Conservation (phyloP, 768 basidiomycete genomes). For the Pleurotus pulmonarius region DNA sequence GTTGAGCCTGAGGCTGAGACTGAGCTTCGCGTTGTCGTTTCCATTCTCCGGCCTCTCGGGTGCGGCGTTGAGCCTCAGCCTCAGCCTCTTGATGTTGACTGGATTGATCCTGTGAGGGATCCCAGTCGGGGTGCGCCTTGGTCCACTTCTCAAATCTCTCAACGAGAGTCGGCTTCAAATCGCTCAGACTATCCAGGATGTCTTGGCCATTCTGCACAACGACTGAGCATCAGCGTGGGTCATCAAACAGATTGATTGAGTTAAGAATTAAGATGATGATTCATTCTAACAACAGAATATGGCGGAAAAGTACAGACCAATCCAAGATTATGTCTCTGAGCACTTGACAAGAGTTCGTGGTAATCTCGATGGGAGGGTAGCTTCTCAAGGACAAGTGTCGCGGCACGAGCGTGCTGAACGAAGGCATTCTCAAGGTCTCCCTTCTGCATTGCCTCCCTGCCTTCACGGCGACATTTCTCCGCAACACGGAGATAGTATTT, state of each 20-base stretch:
- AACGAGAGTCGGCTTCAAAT: slow-evolving; percentile 62
- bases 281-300: slow-evolving; percentile 2
- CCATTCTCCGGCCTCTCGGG: slow-evolving; percentile 17
- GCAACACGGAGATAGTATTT: slow-evolving; percentile 67
- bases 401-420: slow-evolving; percentile 67
- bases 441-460: slow-evolving; percentile 38
- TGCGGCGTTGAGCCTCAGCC: slow-evolving; percentile 13
- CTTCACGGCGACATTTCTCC: slow-evolving; percentile 57
- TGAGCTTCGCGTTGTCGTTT: slow-evolving; percentile 26
- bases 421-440: slow-evolving; percentile 71
- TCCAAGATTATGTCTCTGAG: slow-evolving; percentile 64
- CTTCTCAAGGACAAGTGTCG: slow-evolving; percentile 74
- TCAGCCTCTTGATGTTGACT: slow-evolving; percentile 10
- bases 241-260: neutral
- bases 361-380: slow-evolving; percentile 74
- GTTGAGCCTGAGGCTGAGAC: slow-evolving; percentile 13
- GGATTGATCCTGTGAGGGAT: neutral
- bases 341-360: slow-evolving; percentile 42
- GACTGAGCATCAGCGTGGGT: slow-evolving; percentile 12
- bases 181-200: slow-evolving; percentile 62
- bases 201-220: slow-evolving; percentile 64
- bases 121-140: slow-evolving; percentile 33
- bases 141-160: slow-evolving; percentile 63
- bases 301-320: slow-evolving; percentile 47
- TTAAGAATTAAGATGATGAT: slow-evolving; percentile 5